Base-by-base conservation (phyloP, 2,329 filamentous ascomycete species). In the Apiospora hydei region DNA sequence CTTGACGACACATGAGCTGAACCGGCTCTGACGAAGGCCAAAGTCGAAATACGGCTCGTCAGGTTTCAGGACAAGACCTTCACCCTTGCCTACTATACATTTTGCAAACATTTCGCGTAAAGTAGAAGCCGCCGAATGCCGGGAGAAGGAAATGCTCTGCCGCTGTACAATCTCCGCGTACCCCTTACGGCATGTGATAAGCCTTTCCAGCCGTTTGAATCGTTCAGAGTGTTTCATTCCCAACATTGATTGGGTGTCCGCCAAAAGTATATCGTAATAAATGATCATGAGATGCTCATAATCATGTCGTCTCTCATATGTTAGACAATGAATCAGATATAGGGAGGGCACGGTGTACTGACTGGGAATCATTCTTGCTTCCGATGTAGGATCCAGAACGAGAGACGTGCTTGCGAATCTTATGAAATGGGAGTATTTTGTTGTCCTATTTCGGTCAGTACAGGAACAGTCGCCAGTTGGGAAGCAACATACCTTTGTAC, bases 61-160 rank as follows among this genome's bases (percentile, higher is more conserved):
- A 0, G 92, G 90, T 81, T 97, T 98, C 69, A 98, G 80, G 0
- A 98, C 91, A 21, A 96, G 85, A 0, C 95, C 95, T 83, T 98
- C 95, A 78, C 90, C 91, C 43, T 90, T 86, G 44, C 87, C 83
- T 18, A 88, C 83, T 71, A 96, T 92, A 41, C 89, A 90, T 67
- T 85, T 85, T 0, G 92, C 90, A 79, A 98, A 96, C 1, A 87
- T 86, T 5, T 88, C 84, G 46, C 90, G 86, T 6, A 97, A 83
- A 69, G 84, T 83, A 0, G 85, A 85, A 14, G 85, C 85, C 1
- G 89, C 90, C 14, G 85, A 81, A 2, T 77, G 78, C 6, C 83
- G 84, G 8, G 84, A 83, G 78, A 96, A 94, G 76, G 95, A 89
- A 24, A 97, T 86, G 5, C 90, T 81, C 70, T 90, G 87, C 74